Evolutionary conservation across 345 rosid genomes (phyloP).

Genomic region (Trapa incisa): DNA sequence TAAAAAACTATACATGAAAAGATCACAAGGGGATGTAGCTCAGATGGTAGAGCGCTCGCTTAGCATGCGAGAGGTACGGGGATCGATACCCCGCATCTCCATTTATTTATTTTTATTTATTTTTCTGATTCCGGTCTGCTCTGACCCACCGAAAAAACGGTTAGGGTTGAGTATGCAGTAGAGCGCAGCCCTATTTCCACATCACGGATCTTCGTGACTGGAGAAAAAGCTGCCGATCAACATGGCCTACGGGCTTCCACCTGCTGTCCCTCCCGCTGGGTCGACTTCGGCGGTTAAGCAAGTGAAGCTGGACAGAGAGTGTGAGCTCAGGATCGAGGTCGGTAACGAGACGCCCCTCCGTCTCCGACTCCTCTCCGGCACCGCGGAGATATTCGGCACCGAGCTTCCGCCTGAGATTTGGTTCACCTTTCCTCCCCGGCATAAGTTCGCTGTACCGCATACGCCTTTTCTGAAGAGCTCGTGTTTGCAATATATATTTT

Average conservation of each 20-base stretch:
- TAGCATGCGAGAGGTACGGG: slow-evolving; percentile 58
- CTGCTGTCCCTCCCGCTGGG: slow-evolving; percentile 19
- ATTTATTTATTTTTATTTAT: background rate
- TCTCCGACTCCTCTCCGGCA: slow-evolving; percentile 64
- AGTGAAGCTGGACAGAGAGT: slow-evolving; percentile 73
- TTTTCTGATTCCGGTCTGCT: too few species aligned
- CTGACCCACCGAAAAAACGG: too few species aligned
- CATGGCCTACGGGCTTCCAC: slow-evolving; percentile 36
- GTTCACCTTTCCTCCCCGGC: slow-evolving; percentile 79
- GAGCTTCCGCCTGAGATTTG: slow-evolving; percentile 79
- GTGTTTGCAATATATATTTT: background rate
- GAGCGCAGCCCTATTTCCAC: too few species aligned
- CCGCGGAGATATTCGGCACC: slow-evolving; percentile 82
- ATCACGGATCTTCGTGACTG: too few species aligned
- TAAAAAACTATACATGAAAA: too few species aligned
- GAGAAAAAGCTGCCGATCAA: background rate
- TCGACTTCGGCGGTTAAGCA: slow-evolving; percentile 40
- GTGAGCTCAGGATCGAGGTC: slow-evolving; percentile 81
- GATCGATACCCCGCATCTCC: slow-evolving; percentile 48
- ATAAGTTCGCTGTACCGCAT: slow-evolving; percentile 60
- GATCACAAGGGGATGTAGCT: slow-evolving; percentile 42
- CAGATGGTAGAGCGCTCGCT: slow-evolving; percentile 71
- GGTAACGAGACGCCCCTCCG: slow-evolving; percentile 60
- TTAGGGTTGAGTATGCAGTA: too few species aligned
- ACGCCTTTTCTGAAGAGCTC: background rate